Evolutionary conservation across 345 rosid species (phyloP).

Genomic region (Gossypium stocksii): DNA sequence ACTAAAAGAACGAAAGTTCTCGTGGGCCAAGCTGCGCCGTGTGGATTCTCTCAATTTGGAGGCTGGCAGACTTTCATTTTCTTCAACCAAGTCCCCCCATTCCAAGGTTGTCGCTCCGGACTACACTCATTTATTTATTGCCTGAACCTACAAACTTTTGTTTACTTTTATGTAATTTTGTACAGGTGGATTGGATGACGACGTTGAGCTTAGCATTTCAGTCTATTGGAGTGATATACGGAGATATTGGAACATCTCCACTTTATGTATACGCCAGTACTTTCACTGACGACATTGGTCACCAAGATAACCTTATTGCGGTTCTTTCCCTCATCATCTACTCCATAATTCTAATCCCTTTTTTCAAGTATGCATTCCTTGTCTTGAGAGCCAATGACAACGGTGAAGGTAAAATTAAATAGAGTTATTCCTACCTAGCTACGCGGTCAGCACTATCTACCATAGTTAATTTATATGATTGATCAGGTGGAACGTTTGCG

Average conservation of each 20-base stretch:
- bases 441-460: too few relatives aligned
- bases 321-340: slow-evolving; percentile 71
- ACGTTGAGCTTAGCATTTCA: slow-evolving; percentile 68
- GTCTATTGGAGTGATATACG: slow-evolving; percentile 64
- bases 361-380: slow-evolving; percentile 60
- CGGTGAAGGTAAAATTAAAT: slow-evolving; percentile 52
- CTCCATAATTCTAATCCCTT: slow-evolving; percentile 46
- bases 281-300: slow-evolving; percentile 39
- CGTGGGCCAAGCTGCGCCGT: slow-evolving; percentile 70
- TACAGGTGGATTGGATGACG: slow-evolving; percentile 40
- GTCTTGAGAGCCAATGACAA: slow-evolving; percentile 77
- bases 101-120: slow-evolving; percentile 24
- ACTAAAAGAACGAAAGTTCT: slow-evolving; percentile 42
- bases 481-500: slow-evolving; percentile 73
- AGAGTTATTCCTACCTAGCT: too few relatives aligned
- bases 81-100: slow-evolving; percentile 10
- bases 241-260: slow-evolving; percentile 82
- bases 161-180: not conserved
- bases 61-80: slow-evolving; percentile 47
- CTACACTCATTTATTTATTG: not conserved
- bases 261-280: slow-evolving; percentile 62
- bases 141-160: not conserved
- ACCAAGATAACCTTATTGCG: slow-evolving; percentile 48
- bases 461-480: not conserved
- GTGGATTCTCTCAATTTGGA: slow-evolving; percentile 71